Conservation (phyloP, 257 asterid species). For the Paulownia fortunei region DNA sequence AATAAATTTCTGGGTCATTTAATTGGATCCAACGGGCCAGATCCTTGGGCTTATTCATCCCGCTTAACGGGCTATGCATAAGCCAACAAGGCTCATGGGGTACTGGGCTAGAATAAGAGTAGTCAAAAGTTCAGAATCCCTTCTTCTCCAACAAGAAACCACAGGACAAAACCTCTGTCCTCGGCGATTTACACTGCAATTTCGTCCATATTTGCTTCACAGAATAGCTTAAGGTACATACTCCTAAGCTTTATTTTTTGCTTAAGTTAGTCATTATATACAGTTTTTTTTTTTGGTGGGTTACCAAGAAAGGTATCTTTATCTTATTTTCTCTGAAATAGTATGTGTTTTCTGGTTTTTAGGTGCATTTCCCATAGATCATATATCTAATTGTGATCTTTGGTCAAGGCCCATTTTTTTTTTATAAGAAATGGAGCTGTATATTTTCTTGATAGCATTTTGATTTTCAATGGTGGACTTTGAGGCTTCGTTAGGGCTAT, state of each 20-base stretch:
- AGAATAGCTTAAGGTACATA: neutral
- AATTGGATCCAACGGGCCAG: neutral
- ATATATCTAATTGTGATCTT: neutral
- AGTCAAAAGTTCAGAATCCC: neutral
- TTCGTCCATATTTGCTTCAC: neutral
- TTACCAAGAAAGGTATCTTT: neutral
- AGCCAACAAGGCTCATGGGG: neutral
- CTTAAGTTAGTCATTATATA: neutral
- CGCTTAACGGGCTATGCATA: neutral
- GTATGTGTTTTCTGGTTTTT: neutral
- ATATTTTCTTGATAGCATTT: neutral
- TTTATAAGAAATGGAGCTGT: neutral
- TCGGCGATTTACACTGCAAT: conserved; percentile 9
- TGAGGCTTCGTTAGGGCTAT: conserved; percentile 21
- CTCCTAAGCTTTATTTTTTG: neutral
- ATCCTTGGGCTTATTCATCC: neutral
- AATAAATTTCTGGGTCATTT: neutral
- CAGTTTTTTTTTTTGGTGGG: neutral
- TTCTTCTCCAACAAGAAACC: conserved; percentile 39
- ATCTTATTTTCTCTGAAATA: neutral
- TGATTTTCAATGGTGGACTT: neutral
- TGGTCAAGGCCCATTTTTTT: neutral
- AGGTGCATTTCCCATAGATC: conserved; percentile 14
- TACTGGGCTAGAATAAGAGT: conserved; percentile 1
- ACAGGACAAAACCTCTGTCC: neutral